phyloP scores from a whole-genome alignment of 306 rosid species.

The Vigna nakashimae region DNA sequence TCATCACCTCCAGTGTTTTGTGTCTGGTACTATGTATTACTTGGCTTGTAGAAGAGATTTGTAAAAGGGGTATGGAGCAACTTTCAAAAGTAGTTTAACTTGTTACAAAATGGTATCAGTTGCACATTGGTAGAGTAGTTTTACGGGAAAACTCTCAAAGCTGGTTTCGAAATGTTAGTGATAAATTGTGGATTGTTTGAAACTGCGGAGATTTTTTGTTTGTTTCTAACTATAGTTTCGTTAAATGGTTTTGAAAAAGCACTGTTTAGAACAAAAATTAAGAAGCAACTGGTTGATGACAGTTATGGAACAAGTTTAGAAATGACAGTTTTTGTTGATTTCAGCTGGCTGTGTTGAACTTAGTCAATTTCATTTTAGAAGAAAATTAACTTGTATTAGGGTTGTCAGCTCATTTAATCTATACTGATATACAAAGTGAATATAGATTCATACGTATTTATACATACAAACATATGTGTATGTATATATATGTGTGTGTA shows the following conservation, averaged over 20 bases:
- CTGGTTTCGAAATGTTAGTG: not conserved
- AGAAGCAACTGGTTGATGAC: not conserved
- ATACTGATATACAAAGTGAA: too few relatives aligned
- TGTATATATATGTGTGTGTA: too few relatives aligned
- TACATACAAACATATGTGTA: too few relatives aligned
- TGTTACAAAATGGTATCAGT: not conserved
- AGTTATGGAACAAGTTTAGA: too few relatives aligned
- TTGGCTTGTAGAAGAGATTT: conserved; percentile 15
- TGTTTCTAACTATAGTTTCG: not conserved
- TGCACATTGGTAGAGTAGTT: not conserved
- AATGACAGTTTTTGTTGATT: too few relatives aligned
- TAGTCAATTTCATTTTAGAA: too few relatives aligned
- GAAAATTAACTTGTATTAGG: too few relatives aligned
- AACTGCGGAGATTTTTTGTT: not conserved
- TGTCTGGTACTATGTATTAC: conserved; percentile 13
- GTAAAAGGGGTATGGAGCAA: not conserved
- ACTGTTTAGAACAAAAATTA: not conserved
- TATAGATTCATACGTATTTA: too few relatives aligned
- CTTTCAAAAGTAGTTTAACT: conserved; percentile 18
- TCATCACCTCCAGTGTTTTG: conserved; percentile 4
- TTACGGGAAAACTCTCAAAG: not conserved
- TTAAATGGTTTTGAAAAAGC: not conserved
- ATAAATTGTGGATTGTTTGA: not conserved
- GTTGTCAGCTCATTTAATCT: too few relatives aligned
- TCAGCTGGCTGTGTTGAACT: too few relatives aligned